Base-by-base conservation (phyloP, 345 rosid genomes). In the Moringa oleifera region DNA sequence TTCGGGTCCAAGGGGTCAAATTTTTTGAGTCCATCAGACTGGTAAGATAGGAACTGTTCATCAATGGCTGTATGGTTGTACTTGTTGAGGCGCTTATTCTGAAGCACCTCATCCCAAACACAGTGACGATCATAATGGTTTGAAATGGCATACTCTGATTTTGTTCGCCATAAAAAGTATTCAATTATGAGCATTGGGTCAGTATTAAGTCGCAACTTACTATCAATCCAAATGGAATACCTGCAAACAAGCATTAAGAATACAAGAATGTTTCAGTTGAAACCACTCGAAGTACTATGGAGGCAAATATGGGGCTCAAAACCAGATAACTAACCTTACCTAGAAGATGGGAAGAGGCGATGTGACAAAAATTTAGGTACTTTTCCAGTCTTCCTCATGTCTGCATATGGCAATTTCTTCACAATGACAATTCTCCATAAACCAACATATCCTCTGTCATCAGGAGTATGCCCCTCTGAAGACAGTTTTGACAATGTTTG, bases 201-300 rank as follows among this genome's bases (percentile, higher is more conserved):
- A 58, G 82, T 70, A 52, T 71, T 70, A 53, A 94, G 97, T 63
- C 97, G 83, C 92, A 88, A 75, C 80, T 94, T 94, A 78, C 97
- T 88, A 61, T 94, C 97, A 54, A 94, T 67, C 99, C 99, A 94
- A 68, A 90, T 85, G 2, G 99, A 94, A 78, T 90, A 94, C 74
- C 97, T 93, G 76, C 54, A 73, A 33, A 23, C 51, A 59, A 62
- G 41, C 36, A 59, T 55, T 23, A 56, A 54, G n/a, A 28, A 59
- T 15, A 63, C 28, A 66, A 55, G 47, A 49, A 58, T 45, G n/a
- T 55, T 18, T 12, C 21, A 57, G 37, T 65, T 57, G 65, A 66
- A 68, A 47, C 22, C 33, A 18, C 16, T 7, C 25, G 31, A 41
- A n/a, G 49, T 54, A 62, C 62, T n/a, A 53, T 51, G 45, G 24